These are phyloP conservation scores for Verbena officinalis DNA, from an alignment of 257 asterid species.

Conservation along the genomic window DNA sequence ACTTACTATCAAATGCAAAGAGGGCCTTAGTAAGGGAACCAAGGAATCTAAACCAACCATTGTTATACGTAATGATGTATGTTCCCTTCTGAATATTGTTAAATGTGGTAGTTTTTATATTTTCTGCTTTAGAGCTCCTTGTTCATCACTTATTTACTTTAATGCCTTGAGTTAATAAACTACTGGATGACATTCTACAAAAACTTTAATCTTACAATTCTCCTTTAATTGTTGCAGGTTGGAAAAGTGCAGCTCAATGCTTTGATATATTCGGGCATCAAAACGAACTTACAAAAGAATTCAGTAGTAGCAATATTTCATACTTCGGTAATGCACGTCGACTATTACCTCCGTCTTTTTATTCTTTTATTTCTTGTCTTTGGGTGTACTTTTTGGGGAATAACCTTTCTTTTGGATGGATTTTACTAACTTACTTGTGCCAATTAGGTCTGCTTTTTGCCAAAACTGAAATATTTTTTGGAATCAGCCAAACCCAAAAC, in stretches of 20 bases:
- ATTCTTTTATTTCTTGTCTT: not conserved
- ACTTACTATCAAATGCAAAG: slow-evolving; percentile 86
- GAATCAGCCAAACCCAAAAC: too few species aligned
- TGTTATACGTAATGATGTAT: slow-evolving; percentile 88
- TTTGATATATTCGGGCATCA: slow-evolving; percentile 79
- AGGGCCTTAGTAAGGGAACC: slow-evolving; percentile 80
- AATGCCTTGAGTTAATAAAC: slow-evolving; percentile 4
- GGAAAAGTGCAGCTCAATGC: slow-evolving; percentile 89
- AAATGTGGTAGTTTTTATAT: not conserved
- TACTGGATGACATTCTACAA: not conserved
- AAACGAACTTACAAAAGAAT: slow-evolving; percentile 80
- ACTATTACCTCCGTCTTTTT: slow-evolving; percentile 15
- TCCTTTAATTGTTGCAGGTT: slow-evolving; percentile 54
- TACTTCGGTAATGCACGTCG: slow-evolving; percentile 45
- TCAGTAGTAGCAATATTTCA: slow-evolving; percentile 81
- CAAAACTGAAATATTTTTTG: too few species aligned
- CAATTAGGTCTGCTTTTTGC: not conserved
- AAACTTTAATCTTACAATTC: too few species aligned
- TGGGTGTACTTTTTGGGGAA: not conserved
- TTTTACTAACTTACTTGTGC: slow-evolving; percentile 7
- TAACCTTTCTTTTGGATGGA: slow-evolving; percentile 4
- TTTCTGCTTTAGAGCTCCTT: not conserved
- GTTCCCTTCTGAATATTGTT: slow-evolving; percentile 37
- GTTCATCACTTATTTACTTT: not conserved
- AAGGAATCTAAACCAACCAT: slow-evolving; percentile 90